Percentiles rank a stretch among this genome's conserved stretches.
These are phyloP conservation scores for Talaromyces amestolkiae DNA, from an alignment of 2,329 filamentous ascomycete species.

Conservation along the genomic window DNA sequence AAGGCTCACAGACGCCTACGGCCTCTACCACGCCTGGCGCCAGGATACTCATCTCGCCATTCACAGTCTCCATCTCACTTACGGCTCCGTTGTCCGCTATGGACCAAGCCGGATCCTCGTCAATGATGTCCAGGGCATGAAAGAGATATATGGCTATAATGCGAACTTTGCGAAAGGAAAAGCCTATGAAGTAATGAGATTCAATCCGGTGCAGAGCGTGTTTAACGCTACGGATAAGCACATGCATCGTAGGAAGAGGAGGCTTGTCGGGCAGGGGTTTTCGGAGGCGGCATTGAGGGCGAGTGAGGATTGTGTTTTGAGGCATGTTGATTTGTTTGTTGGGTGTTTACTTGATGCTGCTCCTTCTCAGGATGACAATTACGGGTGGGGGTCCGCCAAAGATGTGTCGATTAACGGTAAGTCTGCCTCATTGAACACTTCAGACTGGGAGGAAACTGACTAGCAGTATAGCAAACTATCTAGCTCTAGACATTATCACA, in stretches of 20 bases:
- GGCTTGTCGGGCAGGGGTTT: constrained; percentile 12
- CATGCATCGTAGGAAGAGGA: constrained; percentile 15
- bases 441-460: not conserved
- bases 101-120: constrained; percentile 11
- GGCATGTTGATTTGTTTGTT: constrained; percentile 10
- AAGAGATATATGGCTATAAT: constrained; percentile 10
- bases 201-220: constrained; percentile 5
- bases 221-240: constrained; percentile 14
- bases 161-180: constrained; percentile 9
- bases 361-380: not conserved
- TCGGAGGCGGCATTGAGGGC: constrained; percentile 14
- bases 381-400: constrained; percentile 1
- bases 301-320: constrained; percentile 10
- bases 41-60: constrained; percentile 13
- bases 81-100: constrained; percentile 4
- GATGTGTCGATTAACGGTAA: constrained; percentile 8
- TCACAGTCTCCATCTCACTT: constrained; percentile 4
- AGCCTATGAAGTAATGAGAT: constrained; percentile 3
- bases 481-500: constrained; percentile 11
- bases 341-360: not conserved
- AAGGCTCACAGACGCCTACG: constrained; percentile 9
- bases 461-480: not conserved
- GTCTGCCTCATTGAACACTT: too few species aligned
- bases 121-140: constrained; percentile 8
- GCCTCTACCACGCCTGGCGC: constrained; percentile 12